Evolutionary conservation across 768 basidiomycete species (phyloP).

Genomic region (Boletales sp.): DNA sequence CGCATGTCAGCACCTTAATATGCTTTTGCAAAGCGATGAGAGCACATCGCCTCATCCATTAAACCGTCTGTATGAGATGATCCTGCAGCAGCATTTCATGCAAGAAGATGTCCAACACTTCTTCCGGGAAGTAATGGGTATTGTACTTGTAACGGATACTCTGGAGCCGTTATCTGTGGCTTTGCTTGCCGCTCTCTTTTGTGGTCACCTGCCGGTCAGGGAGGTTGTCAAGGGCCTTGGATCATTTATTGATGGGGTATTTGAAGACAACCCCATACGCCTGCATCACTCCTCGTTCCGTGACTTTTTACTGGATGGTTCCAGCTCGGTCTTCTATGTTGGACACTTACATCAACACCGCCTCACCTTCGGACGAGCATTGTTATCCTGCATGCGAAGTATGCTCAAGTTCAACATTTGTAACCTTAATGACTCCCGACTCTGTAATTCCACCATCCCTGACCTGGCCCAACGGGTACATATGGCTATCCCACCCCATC

Average conservation of each 20-base stretch:
- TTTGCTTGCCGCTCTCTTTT: no score
- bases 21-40: neutral
- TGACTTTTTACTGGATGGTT: neutral
- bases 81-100: neutral
- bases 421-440: no score
- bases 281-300: neutral
- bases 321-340: neutral
- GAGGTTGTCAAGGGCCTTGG: neutral
- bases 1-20: neutral
- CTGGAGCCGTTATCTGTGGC: neutral
- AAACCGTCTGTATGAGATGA: neutral
- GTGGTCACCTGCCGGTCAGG: no score
- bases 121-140: neutral
- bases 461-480: neutral
- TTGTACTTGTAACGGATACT: neutral
- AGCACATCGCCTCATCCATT: neutral
- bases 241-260: neutral
- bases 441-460: neutral
- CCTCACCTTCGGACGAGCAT: neutral
- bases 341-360: neutral
- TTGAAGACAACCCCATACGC: neutral
- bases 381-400: neutral
- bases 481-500: neutral
- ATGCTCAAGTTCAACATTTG: no score
- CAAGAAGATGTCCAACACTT: neutral